Evolutionary conservation across 495 filamentous ascomycete species (phyloP), one percentile per base, ranked within the genome.

Genomic region (Opeltia flavorubescens): DNA sequence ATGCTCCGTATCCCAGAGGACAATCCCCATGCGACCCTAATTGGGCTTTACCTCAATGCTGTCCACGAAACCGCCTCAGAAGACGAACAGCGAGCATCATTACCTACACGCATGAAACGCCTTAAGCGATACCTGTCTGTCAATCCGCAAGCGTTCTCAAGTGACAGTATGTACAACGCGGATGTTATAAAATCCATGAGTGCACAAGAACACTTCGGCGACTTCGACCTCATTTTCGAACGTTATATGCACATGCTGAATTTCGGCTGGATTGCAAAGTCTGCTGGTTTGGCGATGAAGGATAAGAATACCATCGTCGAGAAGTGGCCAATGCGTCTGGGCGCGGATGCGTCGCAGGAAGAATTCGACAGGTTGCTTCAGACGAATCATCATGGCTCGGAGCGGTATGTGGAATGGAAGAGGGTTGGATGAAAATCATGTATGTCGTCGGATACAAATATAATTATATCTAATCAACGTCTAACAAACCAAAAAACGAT

Each of bases 11-110:
- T 28, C 2, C 50, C 33, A 17, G 5, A 20, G 4, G 30, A 46
- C 6, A 63, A 61, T 44, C 51, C 52, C 9, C 45, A 61, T n/a
- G 58, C 60, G 13, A 59, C 59, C 2, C 46, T 63, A 13, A 17
- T 63, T 8, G 50, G 52, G 26, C 50, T 63, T 2, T 63, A 59
- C 54, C 48, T 59, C 36, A 59, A 61, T 38, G 38, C 38, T 18
- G 38, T 8, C 11, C 8, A 8, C 38, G 38, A 41, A 18, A 8
- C 11, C 8, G 8, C 8, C 8, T 9, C 8, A 8, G 18, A 11
- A 20, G 21, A 8, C 8, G 38, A 20, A 11, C 38, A 41, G 18
- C n/a, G n/a, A n/a, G n/a, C n/a, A n/a, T n/a, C n/a, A n/a, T n/a
- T n/a, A n/a, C n/a, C n/a, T n/a, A 41, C 18, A 8, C 11, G 11